Evolutionary conservation across 83 land plant species (phyloP).

Genomic region (Thuja plicata): DNA sequence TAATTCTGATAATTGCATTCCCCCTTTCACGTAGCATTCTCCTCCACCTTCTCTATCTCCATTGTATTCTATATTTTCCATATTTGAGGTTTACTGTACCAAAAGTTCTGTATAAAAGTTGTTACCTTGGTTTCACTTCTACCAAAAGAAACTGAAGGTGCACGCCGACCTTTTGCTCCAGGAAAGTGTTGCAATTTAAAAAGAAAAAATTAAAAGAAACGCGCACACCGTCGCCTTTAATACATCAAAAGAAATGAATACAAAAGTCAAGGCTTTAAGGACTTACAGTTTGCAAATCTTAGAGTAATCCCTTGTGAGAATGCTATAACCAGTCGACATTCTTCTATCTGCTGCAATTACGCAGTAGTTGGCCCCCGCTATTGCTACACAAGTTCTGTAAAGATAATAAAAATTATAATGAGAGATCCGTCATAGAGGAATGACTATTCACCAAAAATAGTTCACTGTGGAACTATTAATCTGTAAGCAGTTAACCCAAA

Average conservation of each 20-base stretch:
- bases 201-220: not conserved
- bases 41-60: too few species aligned
- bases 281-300: slow-evolving; percentile 75
- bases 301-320: slow-evolving; percentile 88
- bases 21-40: too few species aligned
- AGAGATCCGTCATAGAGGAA: not conserved
- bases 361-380: slow-evolving; percentile 92
- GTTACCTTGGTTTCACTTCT: too few species aligned
- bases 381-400: slow-evolving; percentile 84
- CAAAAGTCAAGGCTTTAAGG: not conserved
- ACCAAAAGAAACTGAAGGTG: too few species aligned
- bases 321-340: slow-evolving; percentile 88
- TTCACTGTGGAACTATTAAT: not conserved
- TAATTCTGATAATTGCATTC: too few species aligned
- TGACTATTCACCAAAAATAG: not conserved
- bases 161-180: too few species aligned
- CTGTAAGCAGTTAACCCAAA: not conserved
- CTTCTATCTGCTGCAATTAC: slow-evolving; percentile 93
- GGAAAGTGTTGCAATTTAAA: not conserved
- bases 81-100: too few species aligned
- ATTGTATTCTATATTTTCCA: too few species aligned
- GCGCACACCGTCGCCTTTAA: not conserved
- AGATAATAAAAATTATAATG: slow-evolving; percentile 7
- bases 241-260: not conserved
- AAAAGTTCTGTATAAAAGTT: too few species aligned